Evolutionary conservation across 768 basidiomycete genomes (phyloP).

Genomic region (Phaeotremella fagi): DNA sequence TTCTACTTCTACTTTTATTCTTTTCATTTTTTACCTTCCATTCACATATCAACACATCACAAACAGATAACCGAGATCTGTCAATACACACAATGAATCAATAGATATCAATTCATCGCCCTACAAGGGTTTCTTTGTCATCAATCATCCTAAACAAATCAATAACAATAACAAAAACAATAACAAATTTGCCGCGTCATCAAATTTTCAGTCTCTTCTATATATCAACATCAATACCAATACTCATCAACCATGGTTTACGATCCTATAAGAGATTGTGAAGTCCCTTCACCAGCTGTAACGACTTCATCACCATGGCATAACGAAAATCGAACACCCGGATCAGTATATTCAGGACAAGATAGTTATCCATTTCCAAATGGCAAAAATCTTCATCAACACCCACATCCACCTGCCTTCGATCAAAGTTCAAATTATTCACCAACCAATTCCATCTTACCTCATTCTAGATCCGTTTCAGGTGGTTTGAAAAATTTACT

Average conservation of each 20-base stretch:
- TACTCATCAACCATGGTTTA: constrained; percentile 30
- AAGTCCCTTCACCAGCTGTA: constrained; percentile 35
- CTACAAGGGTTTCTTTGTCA: no score
- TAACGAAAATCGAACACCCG: not conserved
- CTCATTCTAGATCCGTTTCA: constrained; percentile 9
- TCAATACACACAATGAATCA: no score
- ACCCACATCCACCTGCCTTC: constrained; percentile 12
- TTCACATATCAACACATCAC: no score
- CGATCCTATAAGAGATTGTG: constrained; percentile 43
- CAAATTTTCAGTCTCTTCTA: no score
- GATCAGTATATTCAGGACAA: not conserved
- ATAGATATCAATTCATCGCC: no score
- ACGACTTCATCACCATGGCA: constrained; percentile 1
- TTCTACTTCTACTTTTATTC: no score
- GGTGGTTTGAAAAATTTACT: constrained; percentile 30
- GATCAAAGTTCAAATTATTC: constrained; percentile 8
- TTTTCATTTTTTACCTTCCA: no score
- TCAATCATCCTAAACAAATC: no score
- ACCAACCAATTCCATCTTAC: not conserved
- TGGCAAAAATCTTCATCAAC: no score
- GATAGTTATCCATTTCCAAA: not conserved
- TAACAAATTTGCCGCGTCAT: no score
- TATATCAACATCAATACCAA: not conserved
- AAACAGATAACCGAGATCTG: no score
- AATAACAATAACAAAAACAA: no score